Conservation (phyloP, 2,329 filamentous ascomycete species). For the Botrytis fabae region DNA sequence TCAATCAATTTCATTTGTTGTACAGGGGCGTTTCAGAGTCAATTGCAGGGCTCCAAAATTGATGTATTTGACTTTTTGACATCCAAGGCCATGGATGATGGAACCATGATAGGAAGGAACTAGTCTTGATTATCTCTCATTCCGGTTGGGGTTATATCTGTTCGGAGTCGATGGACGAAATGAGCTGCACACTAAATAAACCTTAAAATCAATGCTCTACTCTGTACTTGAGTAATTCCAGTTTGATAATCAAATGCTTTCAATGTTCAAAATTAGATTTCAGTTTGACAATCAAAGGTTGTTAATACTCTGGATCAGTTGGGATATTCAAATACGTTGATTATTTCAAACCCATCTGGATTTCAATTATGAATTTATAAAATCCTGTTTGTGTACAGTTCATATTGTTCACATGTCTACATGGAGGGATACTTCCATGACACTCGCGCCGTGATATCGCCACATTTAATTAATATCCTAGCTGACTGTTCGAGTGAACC, state of each 20-base stretch:
- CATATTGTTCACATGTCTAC: background rate
- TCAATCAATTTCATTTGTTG: background rate
- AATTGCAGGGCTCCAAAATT: background rate
- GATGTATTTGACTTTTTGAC: background rate
- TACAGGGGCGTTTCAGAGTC: background rate
- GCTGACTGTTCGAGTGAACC: background rate
- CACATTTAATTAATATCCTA: constrained; percentile 4
- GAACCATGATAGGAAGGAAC: background rate
- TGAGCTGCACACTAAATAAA: background rate
- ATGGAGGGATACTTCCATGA: background rate
- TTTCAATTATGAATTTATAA: background rate
- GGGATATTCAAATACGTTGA: background rate
- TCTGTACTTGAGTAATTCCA: background rate
- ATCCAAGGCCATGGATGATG: background rate
- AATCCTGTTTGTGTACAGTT: background rate
- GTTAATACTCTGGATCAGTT: background rate
- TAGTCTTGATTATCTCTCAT: background rate
- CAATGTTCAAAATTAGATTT: background rate
- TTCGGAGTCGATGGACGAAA: background rate
- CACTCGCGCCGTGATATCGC: background rate
- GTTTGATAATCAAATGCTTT: background rate
- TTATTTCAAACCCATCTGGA: background rate
- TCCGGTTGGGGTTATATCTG: background rate
- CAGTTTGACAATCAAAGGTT: background rate
- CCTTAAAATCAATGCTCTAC: background rate